Evolutionary conservation across 148 eudicot genomes (phyloP).

Genomic region (Rhododendron williamsianum): DNA sequence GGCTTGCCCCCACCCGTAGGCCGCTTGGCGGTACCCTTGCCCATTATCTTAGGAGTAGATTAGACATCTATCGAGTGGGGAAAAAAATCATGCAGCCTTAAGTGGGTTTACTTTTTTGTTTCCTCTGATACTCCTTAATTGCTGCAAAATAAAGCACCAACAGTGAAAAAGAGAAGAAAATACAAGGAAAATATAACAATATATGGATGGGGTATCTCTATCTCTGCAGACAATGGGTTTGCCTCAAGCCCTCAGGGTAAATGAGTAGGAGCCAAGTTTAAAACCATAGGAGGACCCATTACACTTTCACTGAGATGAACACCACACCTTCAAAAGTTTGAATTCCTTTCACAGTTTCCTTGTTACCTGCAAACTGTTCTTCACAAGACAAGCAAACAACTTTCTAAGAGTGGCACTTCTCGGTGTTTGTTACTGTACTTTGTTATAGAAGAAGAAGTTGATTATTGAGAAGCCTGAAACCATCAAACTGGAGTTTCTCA

Average conservation of each 20-base stretch:
- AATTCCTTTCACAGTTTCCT: not conserved
- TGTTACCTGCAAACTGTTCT: not conserved
- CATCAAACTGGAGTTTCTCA: not conserved
- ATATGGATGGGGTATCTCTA: conserved; percentile 43
- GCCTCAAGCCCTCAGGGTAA: conserved; percentile 33
- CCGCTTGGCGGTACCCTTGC: too few relatives aligned
- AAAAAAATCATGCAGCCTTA: not conserved
- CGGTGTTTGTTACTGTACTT: not conserved
- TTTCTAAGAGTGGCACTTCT: not conserved
- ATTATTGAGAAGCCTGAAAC: not conserved
- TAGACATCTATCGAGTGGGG: too few relatives aligned
- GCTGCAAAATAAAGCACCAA: not conserved
- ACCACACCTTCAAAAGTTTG: conserved; percentile 23
- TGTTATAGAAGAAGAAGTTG: not conserved
- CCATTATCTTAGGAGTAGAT: too few relatives aligned
- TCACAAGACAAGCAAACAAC: not conserved
- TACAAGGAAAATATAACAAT: not conserved
- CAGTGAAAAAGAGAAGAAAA: not conserved
- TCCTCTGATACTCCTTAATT: not conserved
- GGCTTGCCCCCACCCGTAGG: too few relatives aligned
- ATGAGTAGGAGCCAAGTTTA: conserved; percentile 49
- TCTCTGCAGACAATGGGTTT: conserved; percentile 54
- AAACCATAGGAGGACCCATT: conserved; percentile 10
- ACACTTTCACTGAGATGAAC: conserved; percentile 33
- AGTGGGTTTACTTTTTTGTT: conserved; percentile 3